phyloP scores from a whole-genome alignment of 805 yeast species.

The Saccharomycopsis javanensis region DNA sequence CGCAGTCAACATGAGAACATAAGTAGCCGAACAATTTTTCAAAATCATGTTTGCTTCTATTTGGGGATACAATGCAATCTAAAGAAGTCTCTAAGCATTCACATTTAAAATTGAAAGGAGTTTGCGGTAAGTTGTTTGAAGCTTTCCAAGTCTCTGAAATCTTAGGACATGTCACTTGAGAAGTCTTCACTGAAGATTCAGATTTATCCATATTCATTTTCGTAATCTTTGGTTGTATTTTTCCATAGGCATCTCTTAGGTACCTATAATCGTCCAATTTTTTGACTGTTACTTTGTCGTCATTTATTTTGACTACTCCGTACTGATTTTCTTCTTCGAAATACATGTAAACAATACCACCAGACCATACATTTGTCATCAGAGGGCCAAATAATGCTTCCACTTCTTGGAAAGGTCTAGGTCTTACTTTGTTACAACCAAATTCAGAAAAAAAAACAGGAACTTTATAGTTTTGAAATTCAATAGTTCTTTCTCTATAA shows the following conservation, averaged over 20 bases:
- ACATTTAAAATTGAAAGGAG: slow-evolving; percentile 61
- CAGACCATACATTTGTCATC: slow-evolving; percentile 89
- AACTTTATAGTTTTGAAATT: slow-evolving; percentile 60
- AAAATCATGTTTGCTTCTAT: slow-evolving; percentile 45
- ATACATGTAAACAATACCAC: slow-evolving; percentile 90
- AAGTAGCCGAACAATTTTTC: slow-evolving; percentile 47
- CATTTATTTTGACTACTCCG: slow-evolving; percentile 58
- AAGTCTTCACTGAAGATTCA: not conserved
- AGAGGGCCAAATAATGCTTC: slow-evolving; percentile 51
- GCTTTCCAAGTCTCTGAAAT: slow-evolving; percentile 53
- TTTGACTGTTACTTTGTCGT: slow-evolving; percentile 35
- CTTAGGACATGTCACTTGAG: slow-evolving; percentile 35
- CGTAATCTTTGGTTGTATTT: slow-evolving; percentile 40
- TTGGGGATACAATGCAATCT: slow-evolving; percentile 47
- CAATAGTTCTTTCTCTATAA: slow-evolving; percentile 59
- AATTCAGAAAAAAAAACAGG: slow-evolving; percentile 84
- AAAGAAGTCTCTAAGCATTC: slow-evolving; percentile 47
- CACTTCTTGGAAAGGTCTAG: slow-evolving; percentile 73
- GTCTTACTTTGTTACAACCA: slow-evolving; percentile 69
- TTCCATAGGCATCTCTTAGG: slow-evolving; percentile 44
- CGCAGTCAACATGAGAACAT: slow-evolving; percentile 53
- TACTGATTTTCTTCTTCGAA: slow-evolving; percentile 75
- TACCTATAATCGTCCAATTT: slow-evolving; percentile 54
- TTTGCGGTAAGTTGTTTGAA: slow-evolving; percentile 60
- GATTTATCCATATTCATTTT: slow-evolving; percentile 18